Base-by-base conservation (phyloP, 2,329 filamentous ascomycete genomes). In the Colletotrichum sp. region DNA sequence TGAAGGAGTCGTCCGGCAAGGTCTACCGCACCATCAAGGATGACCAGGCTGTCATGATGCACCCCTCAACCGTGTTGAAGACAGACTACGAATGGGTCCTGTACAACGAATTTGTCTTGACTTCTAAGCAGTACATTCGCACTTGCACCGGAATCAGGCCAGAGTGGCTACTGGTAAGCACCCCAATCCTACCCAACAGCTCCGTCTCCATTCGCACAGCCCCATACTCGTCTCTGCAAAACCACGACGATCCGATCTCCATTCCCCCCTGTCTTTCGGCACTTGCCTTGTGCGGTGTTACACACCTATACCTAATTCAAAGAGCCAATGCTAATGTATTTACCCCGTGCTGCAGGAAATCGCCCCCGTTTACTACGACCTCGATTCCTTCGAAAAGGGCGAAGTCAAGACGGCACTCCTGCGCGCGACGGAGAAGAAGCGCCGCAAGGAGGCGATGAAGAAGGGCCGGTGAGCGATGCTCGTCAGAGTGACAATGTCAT, bases 51-150 rank as follows among this genome's bases (percentile, higher is more conserved):
- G 97, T 99, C 62, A 90, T 98, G 80, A 90, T 99, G 76, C 97
- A 99, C 86, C 97, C 97, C 3, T 97, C 95, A 79, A 98, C 96
- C 1, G 96, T 98, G 36, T 89, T 99, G 26, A 92, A 93, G 67
- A 93, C 95, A 75, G 96, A 98, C 75, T 95, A 93, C 80, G 97
- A 99, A 80, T 99, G 97, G 97, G 95, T 99, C 30, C 88, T 99
- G 30, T 99, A 99, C 87, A 98, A 99, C 81, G 98, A 99, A 83
- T 99, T 99, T 82, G 97, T 99, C 15, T 91, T 99, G 72, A 99
- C 97, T 1, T 97, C 95, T 69, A 98, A 99, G 91, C 98, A 99
- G 87, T 99, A 98, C 85, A 96, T 99, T 81, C 92, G 98, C 73
- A 98, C 95, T 1, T 95, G 98, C 64, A 99, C 96, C 15, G 93